These are phyloP conservation scores for Paramecium caudatum DNA, from an alignment of 73 alveolate genomes.

Conservation along the genomic window DNA sequence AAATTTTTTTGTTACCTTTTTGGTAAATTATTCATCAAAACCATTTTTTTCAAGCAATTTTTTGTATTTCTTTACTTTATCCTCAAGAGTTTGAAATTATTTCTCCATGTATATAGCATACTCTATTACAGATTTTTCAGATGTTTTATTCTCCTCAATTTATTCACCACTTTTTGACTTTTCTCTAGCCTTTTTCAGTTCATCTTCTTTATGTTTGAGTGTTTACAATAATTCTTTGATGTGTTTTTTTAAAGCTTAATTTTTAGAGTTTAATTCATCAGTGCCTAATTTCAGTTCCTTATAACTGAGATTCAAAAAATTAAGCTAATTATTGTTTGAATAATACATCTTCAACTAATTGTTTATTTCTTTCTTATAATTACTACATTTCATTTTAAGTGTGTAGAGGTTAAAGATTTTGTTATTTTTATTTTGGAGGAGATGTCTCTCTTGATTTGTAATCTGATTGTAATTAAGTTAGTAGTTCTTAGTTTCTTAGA, in stretches of 20 bases:
- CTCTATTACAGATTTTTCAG: slow-evolving; percentile 39
- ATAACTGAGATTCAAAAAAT: slow-evolving; percentile 18
- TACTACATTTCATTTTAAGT: slow-evolving; percentile 1
- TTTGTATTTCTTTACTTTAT: slow-evolving; percentile 57
- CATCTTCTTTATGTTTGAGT: slow-evolving; percentile 54
- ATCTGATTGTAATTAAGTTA: neutral
- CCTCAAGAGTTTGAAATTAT: slow-evolving; percentile 46
- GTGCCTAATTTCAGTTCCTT: slow-evolving; percentile 59
- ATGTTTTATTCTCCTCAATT: slow-evolving; percentile 1
- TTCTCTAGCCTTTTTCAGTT: slow-evolving; percentile 49
- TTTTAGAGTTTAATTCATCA: slow-evolving; percentile 30
- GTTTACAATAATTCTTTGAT: slow-evolving; percentile 20
- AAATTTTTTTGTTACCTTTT: slow-evolving; percentile 49
- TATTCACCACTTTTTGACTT: neutral
- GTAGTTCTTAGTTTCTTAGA: slow-evolving; percentile 28
- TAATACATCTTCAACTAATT: slow-evolving; percentile 54
- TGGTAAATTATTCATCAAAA: slow-evolving; percentile 40
- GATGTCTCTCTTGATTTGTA: slow-evolving; percentile 38
- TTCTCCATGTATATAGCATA: slow-evolving; percentile 67
- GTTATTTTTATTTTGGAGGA: slow-evolving; percentile 21
- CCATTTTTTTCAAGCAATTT: slow-evolving; percentile 53
- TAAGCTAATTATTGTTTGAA: neutral
- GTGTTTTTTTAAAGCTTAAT: slow-evolving; percentile 53
- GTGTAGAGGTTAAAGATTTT: neutral
- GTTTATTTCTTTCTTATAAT: slow-evolving; percentile 46